Evolutionary conservation across 2,329 filamentous ascomycete genomes (phyloP), one percentile per base, ranked within the genome.

Genomic region (Ophiostoma novo-ulmi): DNA sequence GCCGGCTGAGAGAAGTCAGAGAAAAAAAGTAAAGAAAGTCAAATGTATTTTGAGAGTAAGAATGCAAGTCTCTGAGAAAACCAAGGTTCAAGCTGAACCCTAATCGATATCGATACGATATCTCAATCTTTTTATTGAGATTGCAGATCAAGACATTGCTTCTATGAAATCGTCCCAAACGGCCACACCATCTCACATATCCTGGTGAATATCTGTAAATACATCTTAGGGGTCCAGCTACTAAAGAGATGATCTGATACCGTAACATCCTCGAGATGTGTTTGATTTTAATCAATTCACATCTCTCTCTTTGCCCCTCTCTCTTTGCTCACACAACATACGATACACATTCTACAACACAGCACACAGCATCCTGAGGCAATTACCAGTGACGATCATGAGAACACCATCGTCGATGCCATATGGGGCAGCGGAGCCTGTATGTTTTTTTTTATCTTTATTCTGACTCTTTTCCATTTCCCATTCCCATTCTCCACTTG

Each of bases 371-470:
- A 48, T 48, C 17, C 14, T 48, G 44, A 48, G 44, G 44, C n/a
- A 48, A 48, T 48, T 48, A 48, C 20, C 44, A 48, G 44, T 48
- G 44, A 20, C 44, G 44, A 48, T 48, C 44, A 48, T 11, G n/a
- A 44, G 39, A 63, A 63, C 58, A 5, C 44, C 26, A 61, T 63
- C 64, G 61, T 41, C 63, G 63, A 65, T 65, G 63, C 3, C 61
- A 65, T 26, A 65, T 65, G 63, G 63, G 36, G 58, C 26, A 55
- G 26, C 69, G 69, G 69, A 70, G 69, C 22, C 36, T 67, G 69
- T 35, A 70, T 67, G 64, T 41, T 35, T 38, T 41, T 48, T 68
- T 70, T 22, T 44, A 13, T 66, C 26, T 66, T 66, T 41, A n/a
- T 22, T 39, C 14, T 39, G 4, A 20, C 17, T 35, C 20, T 26